Conservation (phyloP, 2,329 filamentous ascomycete genomes). For the Massarina eburnea region DNA sequence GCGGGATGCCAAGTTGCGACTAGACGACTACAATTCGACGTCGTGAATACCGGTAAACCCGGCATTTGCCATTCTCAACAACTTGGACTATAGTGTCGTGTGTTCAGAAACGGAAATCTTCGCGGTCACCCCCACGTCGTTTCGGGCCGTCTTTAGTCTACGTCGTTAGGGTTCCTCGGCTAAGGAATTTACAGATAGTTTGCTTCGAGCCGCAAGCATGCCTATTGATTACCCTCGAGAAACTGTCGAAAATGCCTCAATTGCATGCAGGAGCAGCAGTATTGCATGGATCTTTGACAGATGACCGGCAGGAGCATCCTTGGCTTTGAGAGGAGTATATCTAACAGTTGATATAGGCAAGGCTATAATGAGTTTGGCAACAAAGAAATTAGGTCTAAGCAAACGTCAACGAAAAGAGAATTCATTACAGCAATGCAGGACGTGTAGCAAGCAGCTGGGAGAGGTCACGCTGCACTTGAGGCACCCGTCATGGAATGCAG, state of each 20-base stretch:
- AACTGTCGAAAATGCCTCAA: conserved; percentile 1
- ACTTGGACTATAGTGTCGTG: background rate
- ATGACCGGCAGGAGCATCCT: conserved; percentile 1
- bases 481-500: background rate
- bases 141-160: background rate
- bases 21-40: background rate
- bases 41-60: background rate
- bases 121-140: background rate
- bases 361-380: background rate
- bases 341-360: background rate
- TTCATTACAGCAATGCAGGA: background rate
- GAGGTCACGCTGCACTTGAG: background rate
- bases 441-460: background rate
- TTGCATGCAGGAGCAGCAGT: background rate
- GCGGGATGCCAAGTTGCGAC: conserved; percentile 2
- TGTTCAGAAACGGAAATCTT: conserved; percentile 1
- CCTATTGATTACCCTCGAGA: background rate
- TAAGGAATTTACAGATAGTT: background rate
- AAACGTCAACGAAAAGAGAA: background rate
- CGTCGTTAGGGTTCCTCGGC: background rate
- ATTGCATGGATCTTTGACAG: background rate
- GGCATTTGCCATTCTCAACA: background rate
- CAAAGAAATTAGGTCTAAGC: background rate
- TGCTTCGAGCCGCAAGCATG: background rate
- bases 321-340: background rate